Conservation (phyloP, 371 early-diverging fungal genomes). For the Coemansia sp. region DNA sequence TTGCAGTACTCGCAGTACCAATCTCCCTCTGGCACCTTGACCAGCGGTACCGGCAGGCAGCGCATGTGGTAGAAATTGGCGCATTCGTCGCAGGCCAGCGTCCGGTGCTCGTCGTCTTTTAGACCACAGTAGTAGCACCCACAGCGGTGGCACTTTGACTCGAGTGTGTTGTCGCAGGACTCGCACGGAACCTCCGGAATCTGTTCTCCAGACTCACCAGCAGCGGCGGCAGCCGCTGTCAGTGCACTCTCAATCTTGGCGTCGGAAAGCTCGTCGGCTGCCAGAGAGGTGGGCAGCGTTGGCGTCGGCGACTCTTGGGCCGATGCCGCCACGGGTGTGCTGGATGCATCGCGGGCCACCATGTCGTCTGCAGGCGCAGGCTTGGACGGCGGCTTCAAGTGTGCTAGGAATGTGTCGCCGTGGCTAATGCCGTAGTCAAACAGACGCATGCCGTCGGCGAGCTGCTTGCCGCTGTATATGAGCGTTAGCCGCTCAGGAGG, state of each 20-base stretch:
- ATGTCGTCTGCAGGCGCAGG: neutral
- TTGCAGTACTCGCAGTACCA: constrained; percentile 60
- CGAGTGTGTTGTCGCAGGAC: constrained; percentile 57
- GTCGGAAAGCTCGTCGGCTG: neutral
- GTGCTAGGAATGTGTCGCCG: constrained; percentile 19
- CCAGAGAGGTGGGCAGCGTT: neutral
- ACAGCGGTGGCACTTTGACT: constrained; percentile 53
- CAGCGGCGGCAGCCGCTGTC: neutral
- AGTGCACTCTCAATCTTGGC: neutral
- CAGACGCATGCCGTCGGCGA: constrained; percentile 32
- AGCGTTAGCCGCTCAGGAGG: constrained; percentile 18
- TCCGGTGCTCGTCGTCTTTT: constrained; percentile 56
- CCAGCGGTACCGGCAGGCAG: constrained; percentile 53
- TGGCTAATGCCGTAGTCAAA: constrained; percentile 32
- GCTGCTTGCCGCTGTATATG: constrained; percentile 44
- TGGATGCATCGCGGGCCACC: neutral
- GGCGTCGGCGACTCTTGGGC: neutral
- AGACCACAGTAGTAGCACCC: constrained; percentile 57
- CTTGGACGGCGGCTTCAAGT: constrained; percentile 5
- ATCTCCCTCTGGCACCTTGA: constrained; percentile 52
- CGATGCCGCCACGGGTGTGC: neutral
- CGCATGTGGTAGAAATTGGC: constrained; percentile 57
- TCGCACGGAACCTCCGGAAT: constrained; percentile 42
- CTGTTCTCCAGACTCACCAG: neutral
- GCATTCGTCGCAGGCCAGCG: constrained; percentile 65